Evolutionary conservation across 768 basidiomycete genomes (phyloP).

Genomic region (Coprinellus micaceus): DNA sequence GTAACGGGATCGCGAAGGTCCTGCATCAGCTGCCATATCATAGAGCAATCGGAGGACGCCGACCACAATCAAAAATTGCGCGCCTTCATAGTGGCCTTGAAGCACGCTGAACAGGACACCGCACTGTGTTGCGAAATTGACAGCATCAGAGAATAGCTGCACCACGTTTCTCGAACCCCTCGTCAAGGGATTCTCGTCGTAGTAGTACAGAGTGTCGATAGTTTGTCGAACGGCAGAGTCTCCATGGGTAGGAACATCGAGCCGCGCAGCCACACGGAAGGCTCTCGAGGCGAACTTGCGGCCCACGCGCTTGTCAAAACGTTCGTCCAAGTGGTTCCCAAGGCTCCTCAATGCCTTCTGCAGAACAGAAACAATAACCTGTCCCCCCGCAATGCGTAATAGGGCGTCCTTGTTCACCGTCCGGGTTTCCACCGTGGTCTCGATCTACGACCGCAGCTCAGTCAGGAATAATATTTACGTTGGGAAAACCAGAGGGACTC

Average conservation of each 20-base stretch:
- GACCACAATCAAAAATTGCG: not conserved
- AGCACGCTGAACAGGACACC: not conserved
- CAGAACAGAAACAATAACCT: slow-evolving; percentile 47
- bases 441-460: slow-evolving; percentile 46
- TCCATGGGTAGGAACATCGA: slow-evolving; percentile 74
- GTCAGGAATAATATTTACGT: not conserved
- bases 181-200: no score
- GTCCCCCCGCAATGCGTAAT: slow-evolving; percentile 50
- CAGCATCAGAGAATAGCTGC: slow-evolving; percentile 36
- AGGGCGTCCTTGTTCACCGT: slow-evolving; percentile 55
- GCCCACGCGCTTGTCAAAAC: slow-evolving; percentile 57
- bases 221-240: slow-evolving; percentile 26
- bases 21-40: not conserved
- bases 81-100: not conserved
- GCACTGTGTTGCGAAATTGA: not conserved
- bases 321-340: slow-evolving; percentile 37
- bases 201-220: no score
- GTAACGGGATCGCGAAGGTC: no score
- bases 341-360: slow-evolving; percentile 42
- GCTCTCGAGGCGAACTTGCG: slow-evolving; percentile 58
- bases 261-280: slow-evolving; percentile 63
- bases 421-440: slow-evolving; percentile 61
- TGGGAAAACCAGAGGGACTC: slow-evolving; percentile 18
- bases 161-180: slow-evolving; percentile 42
- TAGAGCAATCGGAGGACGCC: not conserved